These are phyloP conservation scores for Solanum corneliomulleri DNA, from an alignment of 257 asterid species.

Conservation along the genomic window DNA sequence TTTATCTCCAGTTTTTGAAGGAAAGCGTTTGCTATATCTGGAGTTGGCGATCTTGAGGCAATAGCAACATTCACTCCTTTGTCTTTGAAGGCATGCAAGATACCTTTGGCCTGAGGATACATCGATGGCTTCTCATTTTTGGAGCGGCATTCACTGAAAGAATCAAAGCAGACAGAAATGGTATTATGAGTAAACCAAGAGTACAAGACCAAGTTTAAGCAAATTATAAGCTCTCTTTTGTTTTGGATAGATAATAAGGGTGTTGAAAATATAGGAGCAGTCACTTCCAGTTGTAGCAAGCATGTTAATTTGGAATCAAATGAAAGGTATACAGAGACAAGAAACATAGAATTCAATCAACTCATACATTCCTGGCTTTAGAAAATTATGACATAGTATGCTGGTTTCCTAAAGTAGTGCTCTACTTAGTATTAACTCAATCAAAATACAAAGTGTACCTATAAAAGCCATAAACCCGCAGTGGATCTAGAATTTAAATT, in stretches of 20 bases:
- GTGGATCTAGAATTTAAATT: neutral
- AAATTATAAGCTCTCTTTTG: neutral
- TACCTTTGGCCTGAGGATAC: slow-evolving; percentile 32
- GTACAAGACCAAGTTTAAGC: neutral
- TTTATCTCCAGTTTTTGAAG: slow-evolving; percentile 62
- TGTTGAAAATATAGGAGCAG: neutral
- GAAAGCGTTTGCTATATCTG: slow-evolving; percentile 70
- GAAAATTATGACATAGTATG: neutral
- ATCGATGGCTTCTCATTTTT: slow-evolving; percentile 22
- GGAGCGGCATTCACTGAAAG: slow-evolving; percentile 57
- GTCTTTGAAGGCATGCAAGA: slow-evolving; percentile 26
- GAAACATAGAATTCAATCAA: neutral
- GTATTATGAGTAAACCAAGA: neutral
- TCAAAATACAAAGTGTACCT: neutral
- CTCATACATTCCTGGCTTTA: neutral
- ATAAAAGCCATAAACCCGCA: neutral
- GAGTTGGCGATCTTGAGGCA: slow-evolving; percentile 52
- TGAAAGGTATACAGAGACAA: neutral
- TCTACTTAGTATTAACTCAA: neutral
- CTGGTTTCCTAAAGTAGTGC: neutral
- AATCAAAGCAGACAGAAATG: neutral
- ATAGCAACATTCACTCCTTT: slow-evolving; percentile 28
- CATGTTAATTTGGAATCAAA: neutral
- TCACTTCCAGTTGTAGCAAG: neutral
- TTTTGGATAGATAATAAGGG: neutral